A percentile compares a stretch with the other conserved stretches of the same genome.
These are phyloP conservation scores for Alnus rubra DNA, from an alignment of 306 rosid species.

Conservation along the genomic window DNA sequence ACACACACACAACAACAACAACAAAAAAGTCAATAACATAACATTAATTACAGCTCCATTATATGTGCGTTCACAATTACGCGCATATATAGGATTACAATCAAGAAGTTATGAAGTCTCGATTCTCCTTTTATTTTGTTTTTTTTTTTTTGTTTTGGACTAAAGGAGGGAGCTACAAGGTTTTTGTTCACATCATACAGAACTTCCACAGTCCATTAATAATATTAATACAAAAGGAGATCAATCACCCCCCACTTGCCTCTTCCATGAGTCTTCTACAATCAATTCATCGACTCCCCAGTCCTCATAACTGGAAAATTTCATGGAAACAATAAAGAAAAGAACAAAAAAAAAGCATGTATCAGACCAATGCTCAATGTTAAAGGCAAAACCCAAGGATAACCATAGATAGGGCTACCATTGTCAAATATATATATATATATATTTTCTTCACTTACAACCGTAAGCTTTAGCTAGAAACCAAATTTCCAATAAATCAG, in stretches of 20 bases:
- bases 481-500: background rate
- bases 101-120: background rate
- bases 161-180: background rate
- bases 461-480: background rate
- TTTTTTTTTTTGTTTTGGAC: background rate
- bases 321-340: constrained; percentile 6
- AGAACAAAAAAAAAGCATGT: background rate
- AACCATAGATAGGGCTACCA: too few species aligned
- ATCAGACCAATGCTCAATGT: background rate
- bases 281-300: constrained; percentile 98
- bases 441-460: background rate
- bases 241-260: constrained; percentile 93
- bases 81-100: too few species aligned
- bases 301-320: constrained; percentile 72
- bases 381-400: too few species aligned
- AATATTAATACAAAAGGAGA: background rate
- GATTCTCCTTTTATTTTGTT: background rate
- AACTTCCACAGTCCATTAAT: background rate
- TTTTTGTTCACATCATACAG: background rate
- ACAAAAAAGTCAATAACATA: too few species aligned
- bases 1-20: too few species aligned
- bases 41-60: too few species aligned
- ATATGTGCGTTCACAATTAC: too few species aligned
- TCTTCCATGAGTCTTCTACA: constrained; percentile 98
- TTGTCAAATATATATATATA: too few species aligned